These are phyloP conservation scores for Rhodotorula sp. DNA, from an alignment of 1,284 basidiomycete genomes.

Conservation along the genomic window DNA sequence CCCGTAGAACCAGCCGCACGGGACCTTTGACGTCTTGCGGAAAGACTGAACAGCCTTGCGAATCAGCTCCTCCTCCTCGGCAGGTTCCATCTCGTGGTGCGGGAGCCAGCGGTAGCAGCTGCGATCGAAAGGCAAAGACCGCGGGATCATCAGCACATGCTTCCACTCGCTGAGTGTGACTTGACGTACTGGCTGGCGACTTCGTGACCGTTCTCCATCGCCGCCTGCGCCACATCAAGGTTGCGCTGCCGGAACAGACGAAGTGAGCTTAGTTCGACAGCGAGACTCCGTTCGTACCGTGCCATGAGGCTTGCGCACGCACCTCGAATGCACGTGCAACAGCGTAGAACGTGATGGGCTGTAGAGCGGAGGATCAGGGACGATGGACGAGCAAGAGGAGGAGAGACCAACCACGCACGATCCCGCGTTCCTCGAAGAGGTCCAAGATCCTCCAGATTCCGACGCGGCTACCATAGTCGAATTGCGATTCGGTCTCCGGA, in stretches of 20 bases:
- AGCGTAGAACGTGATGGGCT: conserved; percentile 47
- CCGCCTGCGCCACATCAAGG: not conserved
- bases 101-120: conserved; percentile 40
- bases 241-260: not conserved
- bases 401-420: conserved; percentile 1
- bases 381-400: too few species aligned
- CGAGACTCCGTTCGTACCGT: too few species aligned
- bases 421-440: conserved; percentile 45
- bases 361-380: too few species aligned
- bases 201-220: conserved; percentile 42
- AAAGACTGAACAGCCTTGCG: conserved; percentile 45
- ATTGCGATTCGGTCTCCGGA: conserved; percentile 6
- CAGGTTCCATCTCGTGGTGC: conserved; percentile 24
- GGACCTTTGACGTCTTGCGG: conserved; percentile 33
- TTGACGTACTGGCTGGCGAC: conserved; percentile 40
- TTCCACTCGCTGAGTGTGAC: too few species aligned
- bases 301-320: too few species aligned
- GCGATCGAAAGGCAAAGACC: too few species aligned
- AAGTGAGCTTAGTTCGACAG: too few species aligned
- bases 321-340: conserved; percentile 47
- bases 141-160: too few species aligned
- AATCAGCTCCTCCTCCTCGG: conserved; percentile 46
- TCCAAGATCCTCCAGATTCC: conserved; percentile 47
- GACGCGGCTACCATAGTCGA: conserved; percentile 47
- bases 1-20: conserved; percentile 41